These are phyloP conservation scores for Millerozyma acaciae DNA, from an alignment of 805 yeast species.

Conservation along the genomic window DNA sequence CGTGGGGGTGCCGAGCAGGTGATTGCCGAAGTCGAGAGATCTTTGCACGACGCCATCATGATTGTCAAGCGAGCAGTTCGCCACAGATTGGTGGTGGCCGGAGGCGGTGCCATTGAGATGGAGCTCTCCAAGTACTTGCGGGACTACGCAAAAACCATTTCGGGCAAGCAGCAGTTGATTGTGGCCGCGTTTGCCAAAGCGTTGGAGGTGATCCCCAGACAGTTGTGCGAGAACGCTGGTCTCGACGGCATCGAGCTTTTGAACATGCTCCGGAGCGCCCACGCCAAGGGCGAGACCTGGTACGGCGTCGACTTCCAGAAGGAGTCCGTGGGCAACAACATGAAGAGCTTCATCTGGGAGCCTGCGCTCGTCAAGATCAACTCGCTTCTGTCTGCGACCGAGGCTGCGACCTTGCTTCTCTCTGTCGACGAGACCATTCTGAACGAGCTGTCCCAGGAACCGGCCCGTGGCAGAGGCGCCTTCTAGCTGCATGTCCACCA, in stretches of 20 bases:
- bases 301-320: constrained; percentile 87
- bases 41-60: constrained; percentile 97
- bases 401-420: constrained; percentile 88
- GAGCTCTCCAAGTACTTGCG: constrained; percentile 85
- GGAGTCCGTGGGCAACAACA: constrained; percentile 79
- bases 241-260: constrained; percentile 94
- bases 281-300: constrained; percentile 90
- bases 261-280: constrained; percentile 87
- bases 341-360: constrained; percentile 92
- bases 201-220: constrained; percentile 93
- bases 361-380: constrained; percentile 92
- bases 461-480: constrained; percentile 70
- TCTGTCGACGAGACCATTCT: constrained; percentile 95
- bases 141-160: constrained; percentile 79
- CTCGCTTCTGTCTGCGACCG: constrained; percentile 94
- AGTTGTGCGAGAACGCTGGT: constrained; percentile 98
- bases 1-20: constrained; percentile 99
- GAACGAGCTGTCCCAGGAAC: constrained; percentile 44
- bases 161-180: constrained; percentile 94
- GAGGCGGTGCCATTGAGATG: constrained; percentile 99
- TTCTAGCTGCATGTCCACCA: too few relatives aligned
- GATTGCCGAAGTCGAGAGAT: constrained; percentile 95
- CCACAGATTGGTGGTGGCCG: constrained; percentile 87
- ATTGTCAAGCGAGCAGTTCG: constrained; percentile 92
- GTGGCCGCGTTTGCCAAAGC: constrained; percentile 93